phyloP scores from a whole-genome alignment of 1,139 yeast species.

The Hemisphaericaspora lyxosophila region DNA sequence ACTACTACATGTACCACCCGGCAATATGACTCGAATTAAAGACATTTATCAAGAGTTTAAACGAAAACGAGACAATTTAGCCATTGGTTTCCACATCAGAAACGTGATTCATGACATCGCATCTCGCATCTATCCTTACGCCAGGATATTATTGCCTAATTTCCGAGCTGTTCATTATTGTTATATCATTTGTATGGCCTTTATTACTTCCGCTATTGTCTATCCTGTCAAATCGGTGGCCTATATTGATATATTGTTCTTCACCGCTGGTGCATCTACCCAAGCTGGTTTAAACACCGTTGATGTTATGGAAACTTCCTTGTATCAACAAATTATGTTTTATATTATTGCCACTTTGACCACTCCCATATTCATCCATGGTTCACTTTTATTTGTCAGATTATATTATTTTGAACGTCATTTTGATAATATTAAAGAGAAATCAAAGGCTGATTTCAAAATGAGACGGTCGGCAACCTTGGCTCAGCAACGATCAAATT shows the following conservation, averaged over 20 bases:
- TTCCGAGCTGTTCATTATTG: conserved; percentile 79
- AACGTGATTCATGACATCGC: conserved; percentile 25
- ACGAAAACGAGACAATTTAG: conserved; percentile 6
- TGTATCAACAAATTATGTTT: conserved; percentile 77
- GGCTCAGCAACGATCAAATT: conserved; percentile 50
- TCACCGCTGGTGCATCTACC: conserved; percentile 74
- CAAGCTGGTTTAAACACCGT: conserved; percentile 91
- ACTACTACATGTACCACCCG: not conserved
- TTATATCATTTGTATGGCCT: conserved; percentile 52
- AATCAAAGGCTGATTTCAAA: conserved; percentile 70
- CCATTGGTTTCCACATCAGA: conserved; percentile 23
- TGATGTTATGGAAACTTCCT: conserved; percentile 55
- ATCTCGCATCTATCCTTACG: conserved; percentile 40
- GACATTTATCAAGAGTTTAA: conserved; percentile 2
- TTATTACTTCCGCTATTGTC: conserved; percentile 69
- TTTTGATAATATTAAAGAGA: conserved; percentile 76
- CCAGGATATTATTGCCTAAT: conserved; percentile 59
- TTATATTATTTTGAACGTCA: conserved; percentile 87
- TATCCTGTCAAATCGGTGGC: conserved; percentile 67
- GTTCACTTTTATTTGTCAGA: conserved; percentile 74
- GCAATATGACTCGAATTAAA: conserved; percentile 1
- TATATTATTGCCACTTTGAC: conserved; percentile 63
- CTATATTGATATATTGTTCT: conserved; percentile 79
- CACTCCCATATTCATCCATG: conserved; percentile 89
- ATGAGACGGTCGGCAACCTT: conserved; percentile 81